phyloP scores from a whole-genome alignment of 345 rosid species.

The Turnera subulata region DNA sequence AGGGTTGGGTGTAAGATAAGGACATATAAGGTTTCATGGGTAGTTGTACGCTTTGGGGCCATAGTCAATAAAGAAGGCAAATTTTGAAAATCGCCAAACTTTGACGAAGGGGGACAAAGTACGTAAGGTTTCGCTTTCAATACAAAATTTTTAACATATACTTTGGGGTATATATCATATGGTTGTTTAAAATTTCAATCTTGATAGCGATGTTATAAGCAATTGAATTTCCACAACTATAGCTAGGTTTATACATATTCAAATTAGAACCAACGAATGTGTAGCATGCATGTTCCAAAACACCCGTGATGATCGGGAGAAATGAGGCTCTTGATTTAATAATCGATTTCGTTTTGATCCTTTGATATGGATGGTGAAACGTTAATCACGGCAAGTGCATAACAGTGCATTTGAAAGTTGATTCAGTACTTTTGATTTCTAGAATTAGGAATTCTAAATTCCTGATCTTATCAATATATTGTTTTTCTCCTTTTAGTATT shows the following conservation, averaged over 20 bases:
- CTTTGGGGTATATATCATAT: background rate
- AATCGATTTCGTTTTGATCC: background rate
- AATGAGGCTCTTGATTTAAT: background rate
- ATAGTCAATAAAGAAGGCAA: slow-evolving; percentile 47
- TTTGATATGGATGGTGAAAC: background rate
- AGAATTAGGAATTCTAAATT: too few species aligned
- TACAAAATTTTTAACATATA: background rate
- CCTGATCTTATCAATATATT: too few species aligned
- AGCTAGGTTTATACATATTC: too few species aligned
- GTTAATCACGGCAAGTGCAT: too few species aligned
- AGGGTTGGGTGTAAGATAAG: slow-evolving; percentile 12
- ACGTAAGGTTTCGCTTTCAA: slow-evolving; percentile 25
- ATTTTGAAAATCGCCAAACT: slow-evolving; percentile 17
- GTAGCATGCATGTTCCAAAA: background rate
- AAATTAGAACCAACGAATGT: too few species aligned
- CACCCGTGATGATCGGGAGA: slow-evolving; percentile 23
- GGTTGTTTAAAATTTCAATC: background rate
- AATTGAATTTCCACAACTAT: too few species aligned
- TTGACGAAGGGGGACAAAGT: slow-evolving; percentile 23
- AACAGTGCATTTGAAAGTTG: too few species aligned
- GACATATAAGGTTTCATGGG: background rate
- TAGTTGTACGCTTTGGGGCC: background rate
- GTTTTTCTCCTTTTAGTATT: too few species aligned
- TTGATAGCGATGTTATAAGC: too few species aligned
- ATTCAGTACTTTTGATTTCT: too few species aligned